These are phyloP conservation scores for Amphicarpaea edgeworthii DNA, from an alignment of 306 rosid genomes.

Conservation along the genomic window DNA sequence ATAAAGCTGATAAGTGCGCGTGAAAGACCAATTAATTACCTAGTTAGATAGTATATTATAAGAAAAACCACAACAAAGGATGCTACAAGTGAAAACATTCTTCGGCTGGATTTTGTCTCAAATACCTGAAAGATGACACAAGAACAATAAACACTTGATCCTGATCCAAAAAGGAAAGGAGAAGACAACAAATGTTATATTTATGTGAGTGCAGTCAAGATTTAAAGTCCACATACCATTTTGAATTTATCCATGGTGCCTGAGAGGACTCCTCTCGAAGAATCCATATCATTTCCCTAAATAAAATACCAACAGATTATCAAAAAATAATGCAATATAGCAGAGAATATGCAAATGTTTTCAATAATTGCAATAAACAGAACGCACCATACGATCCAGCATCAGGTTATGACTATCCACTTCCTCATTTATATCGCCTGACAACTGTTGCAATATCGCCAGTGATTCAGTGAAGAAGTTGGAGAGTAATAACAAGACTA, in stretches of 20 bases:
- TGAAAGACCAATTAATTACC: slow-evolving; percentile 51
- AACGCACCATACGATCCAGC: slow-evolving; percentile 83
- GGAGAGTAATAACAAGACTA: background rate
- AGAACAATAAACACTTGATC: slow-evolving; percentile 3
- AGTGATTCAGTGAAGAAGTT: slow-evolving; percentile 12
- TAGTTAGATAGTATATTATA: slow-evolving; percentile 82
- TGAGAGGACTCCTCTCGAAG: slow-evolving; percentile 91
- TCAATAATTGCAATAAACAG: slow-evolving; percentile 18
- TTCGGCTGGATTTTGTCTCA: slow-evolving; percentile 92
- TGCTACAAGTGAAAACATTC: slow-evolving; percentile 88
- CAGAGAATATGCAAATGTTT: slow-evolving; percentile 29
- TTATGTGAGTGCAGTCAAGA: background rate
- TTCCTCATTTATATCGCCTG: slow-evolving; percentile 95
- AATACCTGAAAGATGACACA: slow-evolving; percentile 68
- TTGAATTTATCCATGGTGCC: slow-evolving; percentile 96
- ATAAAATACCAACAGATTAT: slow-evolving; percentile 32
- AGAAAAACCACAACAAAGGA: slow-evolving; percentile 87
- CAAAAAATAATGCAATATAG: slow-evolving; percentile 12
- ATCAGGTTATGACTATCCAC: slow-evolving; percentile 89
- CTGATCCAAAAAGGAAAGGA: background rate
- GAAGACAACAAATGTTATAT: background rate
- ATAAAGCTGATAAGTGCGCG: slow-evolving; percentile 29
- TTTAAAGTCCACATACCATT: slow-evolving; percentile 61
- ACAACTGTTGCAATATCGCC: slow-evolving; percentile 75
- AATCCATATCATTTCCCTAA: slow-evolving; percentile 95